phyloP scores from a whole-genome alignment of 2,329 filamentous ascomycete species.

The Fusarium falciforme region DNA sequence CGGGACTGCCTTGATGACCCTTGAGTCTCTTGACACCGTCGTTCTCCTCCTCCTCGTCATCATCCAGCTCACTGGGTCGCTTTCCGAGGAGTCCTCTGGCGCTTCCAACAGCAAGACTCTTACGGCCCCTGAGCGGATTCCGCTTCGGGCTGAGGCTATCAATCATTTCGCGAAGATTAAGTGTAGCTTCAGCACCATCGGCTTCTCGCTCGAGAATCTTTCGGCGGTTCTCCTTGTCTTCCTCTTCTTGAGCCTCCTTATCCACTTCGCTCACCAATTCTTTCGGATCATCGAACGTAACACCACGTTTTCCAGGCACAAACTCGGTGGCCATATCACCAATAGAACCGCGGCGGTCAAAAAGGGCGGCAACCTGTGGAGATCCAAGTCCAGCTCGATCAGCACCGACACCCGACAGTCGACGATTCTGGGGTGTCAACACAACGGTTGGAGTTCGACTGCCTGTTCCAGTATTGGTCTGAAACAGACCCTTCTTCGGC shows the following conservation, averaged over 20 bases:
- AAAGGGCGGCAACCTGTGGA: conserved; percentile 76
- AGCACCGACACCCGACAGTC: conserved; percentile 75
- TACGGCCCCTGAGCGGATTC: conserved; percentile 72
- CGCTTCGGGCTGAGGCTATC: conserved; percentile 82
- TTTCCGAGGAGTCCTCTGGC: conserved; percentile 80
- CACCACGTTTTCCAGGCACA: conserved; percentile 62
- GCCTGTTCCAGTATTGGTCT: conserved; percentile 64
- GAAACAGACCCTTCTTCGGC: conserved; percentile 60
- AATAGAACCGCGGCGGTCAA: conserved; percentile 78
- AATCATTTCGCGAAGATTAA: conserved; percentile 81
- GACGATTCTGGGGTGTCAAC: conserved; percentile 62
- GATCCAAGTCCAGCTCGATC: conserved; percentile 80
- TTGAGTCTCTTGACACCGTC: conserved; percentile 77
- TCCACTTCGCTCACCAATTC: conserved; percentile 73
- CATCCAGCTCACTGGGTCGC: conserved; percentile 76
- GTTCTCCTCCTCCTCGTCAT: conserved; percentile 66
- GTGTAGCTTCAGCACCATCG: conserved; percentile 64
- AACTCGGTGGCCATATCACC: conserved; percentile 74
- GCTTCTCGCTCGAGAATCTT: conserved; percentile 65
- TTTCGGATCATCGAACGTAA: conserved; percentile 75
- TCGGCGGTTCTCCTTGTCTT: conserved; percentile 70
- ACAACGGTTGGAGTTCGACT: conserved; percentile 71
- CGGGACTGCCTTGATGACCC: conserved; percentile 78
- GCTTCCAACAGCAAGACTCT: conserved; percentile 81
- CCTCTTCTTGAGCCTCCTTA: conserved; percentile 67